Evolutionary conservation across 305 asterid species (phyloP), one percentile per base, ranked within the genome.

Genomic region (Plantago coronopus): DNA sequence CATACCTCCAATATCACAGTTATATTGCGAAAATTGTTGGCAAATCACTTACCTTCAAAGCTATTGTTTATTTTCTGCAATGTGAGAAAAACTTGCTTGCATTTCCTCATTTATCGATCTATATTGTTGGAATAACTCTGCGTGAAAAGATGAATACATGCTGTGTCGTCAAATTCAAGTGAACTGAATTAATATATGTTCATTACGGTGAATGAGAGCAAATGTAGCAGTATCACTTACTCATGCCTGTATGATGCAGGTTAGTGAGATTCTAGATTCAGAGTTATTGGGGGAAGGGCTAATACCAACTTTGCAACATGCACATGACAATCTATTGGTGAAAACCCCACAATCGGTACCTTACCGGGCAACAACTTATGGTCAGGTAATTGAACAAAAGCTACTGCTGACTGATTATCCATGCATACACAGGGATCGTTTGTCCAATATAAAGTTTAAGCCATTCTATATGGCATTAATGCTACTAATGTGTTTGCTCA

Each of bases 251-350:
- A 47, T 34, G 54, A 55, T 75, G 67, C 87, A 91, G 98, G 95
- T 88, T 25, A 91, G 96, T 51, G 96, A 91, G 84, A 91, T 91
- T 68, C 78, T 91, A 17, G 96, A 91, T 69, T 88, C 96, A 2
- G 96, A 91, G 74, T 84, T 91, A 61, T 69, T 91, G 76, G 96
- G 96, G 21, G 98, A 91, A 84, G 98, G 98, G 73, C 77, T 91
- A 59, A 91, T 91, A 72, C 96, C 98, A 59, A 88, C 95, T 65
- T 76, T 91, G 54, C 98, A 91, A 72, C 96, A 91, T 76, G 98
- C 98, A 38, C 95, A 91, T 74, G 96, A 91, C 71, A 73, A 88
- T 50, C 81, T 91, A 40, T 75, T 91, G 78, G 83, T 78, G 63
- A 83, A 84, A 70, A 83, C 83, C 74, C 96, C 98, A 20, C 77